Evolutionary conservation across 208 protist genomes (phyloP), one percentile per base, ranked within the genome.

Genomic region (Plasmodiophora brassicae): DNA sequence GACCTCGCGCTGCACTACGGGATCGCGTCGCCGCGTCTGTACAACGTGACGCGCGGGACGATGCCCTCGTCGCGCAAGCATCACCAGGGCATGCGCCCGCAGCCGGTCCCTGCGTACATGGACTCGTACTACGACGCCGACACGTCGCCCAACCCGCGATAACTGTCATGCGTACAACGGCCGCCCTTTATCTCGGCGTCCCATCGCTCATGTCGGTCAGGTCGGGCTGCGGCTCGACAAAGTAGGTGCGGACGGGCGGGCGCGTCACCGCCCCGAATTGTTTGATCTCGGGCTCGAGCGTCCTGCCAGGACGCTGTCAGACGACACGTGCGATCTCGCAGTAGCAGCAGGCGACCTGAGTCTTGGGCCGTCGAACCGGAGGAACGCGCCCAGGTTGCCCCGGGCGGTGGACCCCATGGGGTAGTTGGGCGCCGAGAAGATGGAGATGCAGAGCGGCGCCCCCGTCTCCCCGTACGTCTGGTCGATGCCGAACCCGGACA

Each of bases 61-160:
- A 32, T 78, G 10, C 65, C 65, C 32, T 5, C n/a, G 5, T n/a
- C 32, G 5, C 32, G 41, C 32, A 14, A 38, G 10, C 14, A 78
- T 78, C 5, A 32, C 32, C 5, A 5, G 41, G 32, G n/a, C 32
- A n/a, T n/a, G 20, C 32, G 41, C 10, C n/a, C 65, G 5, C 65
- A 78, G 65, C 65, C 65, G 5, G 65, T 78, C 20, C 65, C 65
- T 36, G 65, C 65, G 65, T 78, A 78, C 41, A 78, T 78, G 65
- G 65, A 78, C 41, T 78, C 65, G n/a, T 78, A 78, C 41, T 78
- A 78, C n/a, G 65, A 57, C 50, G n/a, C n/a, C n/a, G n/a, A n/a
- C n/a, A n/a, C n/a, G n/a, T n/a, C n/a, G n/a, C n/a, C n/a, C n/a
- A n/a, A n/a, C n/a, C n/a, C n/a, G n/a, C n/a, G n/a, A n/a, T n/a